Conservation (phyloP, 106 monocot species). For the Alisma plantagoaquatica region DNA sequence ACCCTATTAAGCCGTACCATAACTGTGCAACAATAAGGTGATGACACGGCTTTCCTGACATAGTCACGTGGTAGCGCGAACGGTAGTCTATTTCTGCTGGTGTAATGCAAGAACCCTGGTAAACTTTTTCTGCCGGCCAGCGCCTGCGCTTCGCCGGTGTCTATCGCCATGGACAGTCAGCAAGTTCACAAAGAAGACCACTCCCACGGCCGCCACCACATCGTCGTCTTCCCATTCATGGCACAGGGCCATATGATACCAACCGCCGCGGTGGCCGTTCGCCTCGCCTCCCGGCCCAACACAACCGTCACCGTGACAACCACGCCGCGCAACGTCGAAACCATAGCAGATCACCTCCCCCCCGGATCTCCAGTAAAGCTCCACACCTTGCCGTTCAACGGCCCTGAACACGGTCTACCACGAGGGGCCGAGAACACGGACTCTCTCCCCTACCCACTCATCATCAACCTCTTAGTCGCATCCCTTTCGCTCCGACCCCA, state of each 20-base stretch:
- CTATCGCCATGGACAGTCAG: too few relatives aligned
- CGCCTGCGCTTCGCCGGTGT: too few relatives aligned
- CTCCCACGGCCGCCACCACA: conserved; percentile 1
- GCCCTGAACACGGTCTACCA: conserved; percentile 18
- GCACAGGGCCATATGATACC: conserved; percentile 27
- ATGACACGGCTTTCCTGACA: too few relatives aligned
- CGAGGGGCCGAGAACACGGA: conserved; percentile 14
- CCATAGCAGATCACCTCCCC: conserved; percentile 2
- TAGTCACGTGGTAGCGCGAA: too few relatives aligned
- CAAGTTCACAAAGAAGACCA: too few relatives aligned
- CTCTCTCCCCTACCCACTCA: conserved; percentile 3
- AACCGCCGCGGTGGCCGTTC: conserved; percentile 19
- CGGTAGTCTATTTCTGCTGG: too few relatives aligned
- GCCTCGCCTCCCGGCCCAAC: conserved; percentile 1
- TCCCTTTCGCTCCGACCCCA: conserved; percentile 16
- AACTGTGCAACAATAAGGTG: too few relatives aligned
- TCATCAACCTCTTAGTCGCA: conserved; percentile 10
- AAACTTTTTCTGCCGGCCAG: too few relatives aligned
- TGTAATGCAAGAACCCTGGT: too few relatives aligned
- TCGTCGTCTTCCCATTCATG: conserved; percentile 29
- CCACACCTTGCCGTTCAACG: conserved; percentile 10
- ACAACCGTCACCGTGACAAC: conserved; percentile 18
- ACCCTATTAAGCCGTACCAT: too few relatives aligned
- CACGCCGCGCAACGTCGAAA: conserved; percentile 26
- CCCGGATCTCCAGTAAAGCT: conserved; percentile 2